Evolutionary conservation across 2,329 filamentous ascomycete species (phyloP), one percentile per base, ranked within the genome.

Genomic region (Tolypocladium pustulatum): DNA sequence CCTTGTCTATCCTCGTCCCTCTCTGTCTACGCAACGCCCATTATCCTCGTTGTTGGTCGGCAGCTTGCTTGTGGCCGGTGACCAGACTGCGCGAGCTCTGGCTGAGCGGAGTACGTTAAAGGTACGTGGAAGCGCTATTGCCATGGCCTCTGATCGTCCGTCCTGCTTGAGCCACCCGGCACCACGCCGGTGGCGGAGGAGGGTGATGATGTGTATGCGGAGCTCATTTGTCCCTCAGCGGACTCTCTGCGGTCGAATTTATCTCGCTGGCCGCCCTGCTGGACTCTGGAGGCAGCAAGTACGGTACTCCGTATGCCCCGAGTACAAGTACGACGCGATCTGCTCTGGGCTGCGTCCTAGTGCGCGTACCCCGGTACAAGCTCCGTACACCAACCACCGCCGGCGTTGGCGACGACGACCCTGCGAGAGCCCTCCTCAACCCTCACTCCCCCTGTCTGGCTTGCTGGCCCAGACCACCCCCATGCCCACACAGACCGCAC

Each of bases 401-500:
- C 25, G 53, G 36, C 36, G 36, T 25, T 46, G 25, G 43, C 56
- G 34, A 52, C 43, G 43, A 37, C 32, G 52, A 54, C n/a, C 46
- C 34, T 38, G 36, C 40, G 37, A 54, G 53, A 43, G 36, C 46
- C 49, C 56, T 57, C 40, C 49, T 54, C 46, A 54, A 53, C 57
- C 55, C 52, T 58, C 58, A 49, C 27, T 55, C 34, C 51, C 56
- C 56, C 38, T 59, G 38, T 52, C 38, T 49, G 52, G 51, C 53
- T 55, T 58, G 51, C 56, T 63, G 55, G 56, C 57, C 59, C 57
- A 60, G 58, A 54, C 49, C 65, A 36, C 8, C 49, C 41, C 30
- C 64, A 60, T 66, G 63, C 62, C 65, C 65, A 68, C 65, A 64
- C 64, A 63, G 64, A 60, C 62, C 66, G 62, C 65, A 69, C 66